These are phyloP conservation scores for Moesziomyces antarcticus DNA, from an alignment of 1,284 basidiomycete genomes.

Conservation along the genomic window DNA sequence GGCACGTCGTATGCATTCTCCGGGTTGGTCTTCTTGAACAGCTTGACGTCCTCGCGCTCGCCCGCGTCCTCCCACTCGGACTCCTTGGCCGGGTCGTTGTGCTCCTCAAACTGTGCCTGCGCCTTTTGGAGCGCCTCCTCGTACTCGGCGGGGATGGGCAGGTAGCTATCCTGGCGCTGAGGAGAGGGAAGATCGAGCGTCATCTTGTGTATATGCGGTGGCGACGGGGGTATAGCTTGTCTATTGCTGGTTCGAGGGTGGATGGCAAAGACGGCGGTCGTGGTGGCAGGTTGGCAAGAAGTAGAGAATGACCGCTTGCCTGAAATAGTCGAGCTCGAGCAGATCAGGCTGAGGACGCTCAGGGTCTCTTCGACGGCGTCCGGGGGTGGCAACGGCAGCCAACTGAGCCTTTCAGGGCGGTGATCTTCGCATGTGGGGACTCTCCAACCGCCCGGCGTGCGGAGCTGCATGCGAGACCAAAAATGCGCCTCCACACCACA, in stretches of 20 bases:
- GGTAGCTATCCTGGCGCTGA: constrained; percentile 33
- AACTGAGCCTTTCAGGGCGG: not conserved
- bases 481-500: not conserved
- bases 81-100: constrained; percentile 44
- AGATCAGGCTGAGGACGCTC: not conserved
- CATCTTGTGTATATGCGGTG: constrained; percentile 29
- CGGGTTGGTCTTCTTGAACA: constrained; percentile 55
- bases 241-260: not conserved
- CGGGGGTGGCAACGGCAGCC: not conserved
- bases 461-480: not conserved
- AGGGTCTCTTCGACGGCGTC: not conserved
- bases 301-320: not conserved
- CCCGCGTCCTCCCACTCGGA: constrained; percentile 59
- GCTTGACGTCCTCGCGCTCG: constrained; percentile 55
- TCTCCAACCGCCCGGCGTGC: not conserved
- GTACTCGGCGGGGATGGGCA: constrained; percentile 48
- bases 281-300: not conserved
- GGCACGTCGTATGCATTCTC: constrained; percentile 56
- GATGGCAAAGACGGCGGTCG: not conserved
- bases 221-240: not conserved
- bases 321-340: not conserved
- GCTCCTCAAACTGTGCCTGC: constrained; percentile 30
- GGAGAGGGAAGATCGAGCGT: constrained; percentile 53
- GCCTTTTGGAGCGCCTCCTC: constrained; percentile 50
- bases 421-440: not conserved